phyloP scores from a whole-genome alignment of 768 basidiomycete species.

The Boletus sp. region DNA sequence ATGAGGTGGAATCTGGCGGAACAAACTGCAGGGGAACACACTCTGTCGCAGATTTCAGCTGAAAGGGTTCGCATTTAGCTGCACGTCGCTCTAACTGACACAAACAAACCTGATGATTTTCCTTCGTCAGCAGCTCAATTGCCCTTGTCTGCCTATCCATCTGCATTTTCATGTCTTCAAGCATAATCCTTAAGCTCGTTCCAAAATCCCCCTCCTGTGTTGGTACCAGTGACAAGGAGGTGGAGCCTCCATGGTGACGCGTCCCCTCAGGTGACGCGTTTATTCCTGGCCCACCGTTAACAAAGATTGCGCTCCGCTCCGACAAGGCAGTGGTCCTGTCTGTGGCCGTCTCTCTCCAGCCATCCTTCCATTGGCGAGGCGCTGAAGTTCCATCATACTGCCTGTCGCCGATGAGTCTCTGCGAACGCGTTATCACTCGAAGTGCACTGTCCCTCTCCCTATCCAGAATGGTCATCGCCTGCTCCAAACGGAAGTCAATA shows the following conservation, averaged over 20 bases:
- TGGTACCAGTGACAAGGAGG: conserved; percentile 12
- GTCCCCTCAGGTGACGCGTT: conserved; percentile 11
- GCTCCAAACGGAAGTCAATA: conserved; percentile 32
- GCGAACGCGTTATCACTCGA: conserved; percentile 18
- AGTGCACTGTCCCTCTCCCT: conserved; percentile 29
- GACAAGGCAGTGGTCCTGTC: conserved; percentile 13
- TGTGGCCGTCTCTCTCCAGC: conserved; percentile 8
- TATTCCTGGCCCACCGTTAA: conserved; percentile 4
- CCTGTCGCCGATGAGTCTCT: conserved; percentile 9
- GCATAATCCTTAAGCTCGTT: conserved; percentile 32
- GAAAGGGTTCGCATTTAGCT: conserved; percentile 5
- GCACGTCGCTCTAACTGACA: background rate
- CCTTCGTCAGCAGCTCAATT: conserved; percentile 41
- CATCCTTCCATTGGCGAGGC: conserved; percentile 10
- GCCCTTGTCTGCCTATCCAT: conserved; percentile 47
- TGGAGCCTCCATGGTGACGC: conserved; percentile 9
- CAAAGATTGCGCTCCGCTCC: conserved; percentile 8
- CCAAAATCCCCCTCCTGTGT: conserved; percentile 20
- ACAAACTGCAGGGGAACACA: conserved; percentile 9
- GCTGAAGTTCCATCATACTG: conserved; percentile 4
- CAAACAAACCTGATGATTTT: conserved; percentile 44
- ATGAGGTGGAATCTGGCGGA: conserved; percentile 9
- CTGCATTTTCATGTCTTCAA: conserved; percentile 46
- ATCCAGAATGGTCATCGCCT: conserved; percentile 34
- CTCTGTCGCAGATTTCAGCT: conserved; percentile 19